Conservation (phyloP, 371 early-diverging fungal genomes). For the Mucor lusitanicus region DNA sequence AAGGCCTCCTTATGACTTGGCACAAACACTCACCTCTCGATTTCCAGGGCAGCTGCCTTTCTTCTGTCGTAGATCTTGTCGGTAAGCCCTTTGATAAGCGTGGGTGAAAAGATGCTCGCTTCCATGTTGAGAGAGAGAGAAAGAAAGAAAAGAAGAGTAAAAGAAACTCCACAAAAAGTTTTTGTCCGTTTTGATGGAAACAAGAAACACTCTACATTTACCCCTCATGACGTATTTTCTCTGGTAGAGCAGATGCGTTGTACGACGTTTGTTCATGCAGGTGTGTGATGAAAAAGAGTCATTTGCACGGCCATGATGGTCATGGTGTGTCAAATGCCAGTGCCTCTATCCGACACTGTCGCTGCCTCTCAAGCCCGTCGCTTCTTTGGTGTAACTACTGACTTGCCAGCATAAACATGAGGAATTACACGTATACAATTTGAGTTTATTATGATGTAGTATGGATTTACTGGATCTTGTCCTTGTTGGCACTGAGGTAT, state of each 20-base stretch:
- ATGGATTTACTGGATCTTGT: neutral
- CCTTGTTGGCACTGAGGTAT: conserved; percentile 11
- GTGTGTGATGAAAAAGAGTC: neutral
- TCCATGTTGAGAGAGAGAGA: conserved; percentile 22
- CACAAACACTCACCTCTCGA: conserved; percentile 70
- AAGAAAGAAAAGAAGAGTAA: neutral
- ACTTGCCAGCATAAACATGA: neutral
- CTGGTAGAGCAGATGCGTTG: neutral
- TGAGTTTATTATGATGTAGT: neutral
- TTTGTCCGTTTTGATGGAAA: neutral
- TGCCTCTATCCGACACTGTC: too few species aligned
- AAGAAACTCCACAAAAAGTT: neutral
- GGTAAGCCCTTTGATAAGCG: conserved; percentile 59
- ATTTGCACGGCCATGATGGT: neutral
- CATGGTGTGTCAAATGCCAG: neutral
- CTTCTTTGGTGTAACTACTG: too few species aligned
- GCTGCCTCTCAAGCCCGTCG: too few species aligned
- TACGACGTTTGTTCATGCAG: neutral
- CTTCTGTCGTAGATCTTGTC: conserved; percentile 92
- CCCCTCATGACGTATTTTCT: conserved; percentile 3
- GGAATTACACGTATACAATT: neutral
- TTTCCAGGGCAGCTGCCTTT: conserved; percentile 85
- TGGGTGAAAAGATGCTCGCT: conserved; percentile 31
- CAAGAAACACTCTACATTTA: neutral
- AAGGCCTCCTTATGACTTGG: neutral